These are phyloP conservation scores for Vitrella brassicaformis DNA, from an alignment of 73 alveolate genomes.

Conservation along the genomic window DNA sequence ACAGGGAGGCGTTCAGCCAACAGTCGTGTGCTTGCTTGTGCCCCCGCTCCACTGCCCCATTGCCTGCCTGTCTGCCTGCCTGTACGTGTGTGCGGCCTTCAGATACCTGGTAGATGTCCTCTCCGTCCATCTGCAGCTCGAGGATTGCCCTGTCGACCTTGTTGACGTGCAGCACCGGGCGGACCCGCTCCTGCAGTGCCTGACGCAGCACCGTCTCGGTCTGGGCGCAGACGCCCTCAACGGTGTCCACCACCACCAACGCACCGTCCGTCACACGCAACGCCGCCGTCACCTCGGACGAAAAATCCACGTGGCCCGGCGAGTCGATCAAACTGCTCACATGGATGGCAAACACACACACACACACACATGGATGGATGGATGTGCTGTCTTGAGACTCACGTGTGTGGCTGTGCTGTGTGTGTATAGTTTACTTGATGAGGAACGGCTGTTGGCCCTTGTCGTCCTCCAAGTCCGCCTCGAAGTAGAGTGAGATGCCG, in stretches of 20 bases:
- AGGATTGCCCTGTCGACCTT: slow-evolving; percentile 79
- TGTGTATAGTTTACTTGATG: too few species aligned
- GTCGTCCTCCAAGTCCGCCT: slow-evolving; percentile 9
- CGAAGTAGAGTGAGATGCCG: slow-evolving; percentile 18
- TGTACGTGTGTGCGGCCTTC: too few species aligned
- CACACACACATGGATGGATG: too few species aligned
- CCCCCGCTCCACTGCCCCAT: too few species aligned
- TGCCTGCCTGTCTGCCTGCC: too few species aligned
- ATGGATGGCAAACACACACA: too few species aligned
- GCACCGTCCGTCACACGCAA: slow-evolving; percentile 91
- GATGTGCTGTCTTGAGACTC: too few species aligned
- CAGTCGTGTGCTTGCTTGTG: too few species aligned
- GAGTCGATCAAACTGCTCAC: slow-evolving; percentile 86
- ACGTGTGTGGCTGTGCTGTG: too few species aligned
- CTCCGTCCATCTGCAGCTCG: slow-evolving; percentile 66
- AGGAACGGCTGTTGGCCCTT: slow-evolving; percentile 4
- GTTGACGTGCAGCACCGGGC: slow-evolving; percentile 81
- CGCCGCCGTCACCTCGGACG: slow-evolving; percentile 88
- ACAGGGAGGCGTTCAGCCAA: too few species aligned
- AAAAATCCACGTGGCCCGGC: slow-evolving; percentile 92
- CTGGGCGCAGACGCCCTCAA: slow-evolving; percentile 83
- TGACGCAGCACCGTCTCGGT: slow-evolving; percentile 87
- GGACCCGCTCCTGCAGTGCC: slow-evolving; percentile 73
- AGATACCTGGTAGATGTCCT: slow-evolving; percentile 67
- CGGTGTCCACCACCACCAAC: slow-evolving; percentile 78